Base-by-base conservation (phyloP, 78 protist genomes). In the Andalucia godoyi region DNA sequence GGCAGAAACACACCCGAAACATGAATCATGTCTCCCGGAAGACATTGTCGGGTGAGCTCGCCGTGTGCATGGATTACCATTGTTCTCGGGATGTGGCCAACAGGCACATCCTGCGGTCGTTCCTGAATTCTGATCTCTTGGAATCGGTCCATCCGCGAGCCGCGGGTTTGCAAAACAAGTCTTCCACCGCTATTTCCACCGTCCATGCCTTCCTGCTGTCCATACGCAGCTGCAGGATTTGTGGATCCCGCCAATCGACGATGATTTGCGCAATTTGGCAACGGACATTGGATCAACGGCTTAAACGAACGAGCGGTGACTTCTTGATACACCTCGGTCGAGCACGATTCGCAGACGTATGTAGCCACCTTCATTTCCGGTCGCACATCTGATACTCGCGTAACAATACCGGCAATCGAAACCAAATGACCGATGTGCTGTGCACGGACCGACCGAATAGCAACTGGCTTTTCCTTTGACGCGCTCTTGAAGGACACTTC, bases 91-190 rank as follows among this genome's bases (percentile, higher is more conserved):
- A 93, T 86, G 69, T 90, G 89, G 5, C 99, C 99, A n/a, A 66
- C 70, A 0, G 99, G 99, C 5, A 95, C 98, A 29, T 94, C 84
- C 29, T 77, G 68, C 8, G 86, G 59, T 37, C 85, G 76, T 79
- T 97, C 99, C 60, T 97, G 99, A 15, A 97, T n/a, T 43, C 70
- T 64, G 25, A 97, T 34, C 60, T 95, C 98, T 75, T 97, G 99
- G 72, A 83, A 90, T n/a, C 84, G 81, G 7, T 41, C 72, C 54
- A 95, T 95, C 52, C 89, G 87, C 27, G 94, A 90, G n/a, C 97
- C 99, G 32, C 99, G 68, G 18, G 94, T 77, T 57, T 88, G 92
- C 63, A 88, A 37, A 10, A 38, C 21, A 4, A 92, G 70, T 40
- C 51, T 36, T 10, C 91, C 89, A 1, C 65, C 33, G 32, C 40